Evolutionary conservation across 169 alveolate genomes (phyloP), one percentile per base, ranked within the genome.

Genomic region (Plasmodium berghei): DNA sequence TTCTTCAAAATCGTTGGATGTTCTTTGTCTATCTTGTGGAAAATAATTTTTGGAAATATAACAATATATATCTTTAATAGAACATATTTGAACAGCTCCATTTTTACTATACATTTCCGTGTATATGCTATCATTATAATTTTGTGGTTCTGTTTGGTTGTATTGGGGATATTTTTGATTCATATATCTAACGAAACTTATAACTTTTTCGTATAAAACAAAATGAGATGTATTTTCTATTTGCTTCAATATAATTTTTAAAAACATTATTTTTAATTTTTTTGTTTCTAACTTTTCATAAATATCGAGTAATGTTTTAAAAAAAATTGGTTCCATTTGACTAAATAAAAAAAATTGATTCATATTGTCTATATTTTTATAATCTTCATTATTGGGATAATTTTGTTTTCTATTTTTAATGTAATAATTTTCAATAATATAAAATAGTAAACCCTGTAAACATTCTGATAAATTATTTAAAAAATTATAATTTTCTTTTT

Each of bases 381-480:
- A 28, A 1, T 77, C 24, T 52, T 52, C 24, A 16, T 12, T 12
- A 14, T 16, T 16, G 9, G n/a, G 0, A 52, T 9, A 52, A 52
- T 14, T 45, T n/a, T 16, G 26, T 34, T 40, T 34, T 28, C 14
- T 45, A 59, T 9, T 45, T 34, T 34, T 4, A 73, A 86, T 61
- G 34, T 70, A 86, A 62, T 58, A 28, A 70, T 86, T 86, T 66
- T 86, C 91, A 59, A 86, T 86, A 10, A 86, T 46, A 56, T 86
- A 86, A 56, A 86, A 86, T 54, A 86, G 66, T 20, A 86, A 12
- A 14, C 72, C 45, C 18, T 86, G 91, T 16, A 86, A 63, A 34
- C 91, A 86, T 72, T 86, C 91, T 14, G 87, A 56, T 66, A 86
- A 28, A 46, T 54, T 71, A 24, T 86, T 86, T 18, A 86, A 28